phyloP scores from a whole-genome alignment of 805 yeast genomes.

The Myxozyma neotropica region DNA sequence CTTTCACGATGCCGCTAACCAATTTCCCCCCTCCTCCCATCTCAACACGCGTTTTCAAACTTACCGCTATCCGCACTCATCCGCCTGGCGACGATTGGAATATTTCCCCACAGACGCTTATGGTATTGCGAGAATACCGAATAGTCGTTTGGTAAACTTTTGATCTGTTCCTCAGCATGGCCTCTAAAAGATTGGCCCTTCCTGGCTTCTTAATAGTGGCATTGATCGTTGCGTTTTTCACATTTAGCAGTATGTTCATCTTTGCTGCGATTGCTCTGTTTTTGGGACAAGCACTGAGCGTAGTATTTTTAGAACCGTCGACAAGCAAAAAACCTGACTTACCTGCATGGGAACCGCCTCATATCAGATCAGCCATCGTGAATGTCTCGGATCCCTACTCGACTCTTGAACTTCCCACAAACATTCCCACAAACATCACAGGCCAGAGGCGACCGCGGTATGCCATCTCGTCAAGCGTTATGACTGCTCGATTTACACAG shows the following conservation, averaged over 20 bases:
- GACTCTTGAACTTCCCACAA: not conserved
- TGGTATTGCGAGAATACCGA: not conserved
- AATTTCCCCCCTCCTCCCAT: no score
- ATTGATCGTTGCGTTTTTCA: constrained; percentile 5
- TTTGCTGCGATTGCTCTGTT: not conserved
- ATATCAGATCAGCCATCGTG: constrained; percentile 3
- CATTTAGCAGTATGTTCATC: constrained; percentile 2
- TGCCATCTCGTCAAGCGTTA: constrained; percentile 37
- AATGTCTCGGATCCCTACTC: constrained; percentile 3
- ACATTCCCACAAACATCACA: not conserved
- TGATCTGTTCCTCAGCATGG: not conserved
- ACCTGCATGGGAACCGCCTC: constrained; percentile 1
- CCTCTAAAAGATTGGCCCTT: constrained; percentile 5
- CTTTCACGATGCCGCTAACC: not conserved
- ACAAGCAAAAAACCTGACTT: not conserved
- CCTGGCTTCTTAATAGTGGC: constrained; percentile 6
- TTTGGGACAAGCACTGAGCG: not conserved
- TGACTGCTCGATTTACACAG: constrained; percentile 36
- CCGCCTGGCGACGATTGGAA: not conserved
- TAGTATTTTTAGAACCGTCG: not conserved
- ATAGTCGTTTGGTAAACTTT: not conserved
- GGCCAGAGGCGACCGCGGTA: constrained; percentile 27
- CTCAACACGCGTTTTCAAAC: not conserved
- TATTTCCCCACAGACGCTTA: not conserved
- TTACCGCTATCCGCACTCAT: not conserved